phyloP scores from a whole-genome alignment of 768 basidiomycete genomes.

The Calvatia gigantea region DNA sequence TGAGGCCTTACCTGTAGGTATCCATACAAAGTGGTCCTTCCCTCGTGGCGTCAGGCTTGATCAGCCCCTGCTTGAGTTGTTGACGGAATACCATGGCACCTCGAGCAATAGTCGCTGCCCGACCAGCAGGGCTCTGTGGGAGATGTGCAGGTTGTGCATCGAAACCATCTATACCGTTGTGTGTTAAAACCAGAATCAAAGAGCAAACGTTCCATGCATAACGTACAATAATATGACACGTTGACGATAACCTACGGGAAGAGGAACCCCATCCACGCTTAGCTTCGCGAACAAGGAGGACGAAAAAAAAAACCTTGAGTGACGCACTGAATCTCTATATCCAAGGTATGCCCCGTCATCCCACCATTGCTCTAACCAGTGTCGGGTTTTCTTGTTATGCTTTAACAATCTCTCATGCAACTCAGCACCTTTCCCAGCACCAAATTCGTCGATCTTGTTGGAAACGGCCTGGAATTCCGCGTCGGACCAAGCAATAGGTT shows the following conservation, averaged over 20 bases:
- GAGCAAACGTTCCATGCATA: neutral
- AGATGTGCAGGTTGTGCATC: conserved; percentile 58
- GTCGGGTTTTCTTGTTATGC: conserved; percentile 49
- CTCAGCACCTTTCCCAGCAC: conserved; percentile 37
- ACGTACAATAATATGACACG: conserved; percentile 90
- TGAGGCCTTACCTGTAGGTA: conserved; percentile 61
- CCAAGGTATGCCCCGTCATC: conserved; percentile 79
- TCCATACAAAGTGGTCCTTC: conserved; percentile 83
- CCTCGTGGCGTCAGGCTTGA: conserved; percentile 62
- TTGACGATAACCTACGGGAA: conserved; percentile 68
- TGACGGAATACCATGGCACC: conserved; percentile 74
- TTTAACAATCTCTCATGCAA: conserved; percentile 65
- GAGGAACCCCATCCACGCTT: no score
- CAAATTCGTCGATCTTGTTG: conserved; percentile 69
- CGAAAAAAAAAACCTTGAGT: neutral
- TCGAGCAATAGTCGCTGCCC: conserved; percentile 71
- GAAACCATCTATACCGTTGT: conserved; percentile 65
- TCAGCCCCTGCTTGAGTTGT: conserved; percentile 59
- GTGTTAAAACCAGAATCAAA: neutral
- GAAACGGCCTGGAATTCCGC: conserved; percentile 53
- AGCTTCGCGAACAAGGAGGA: no score
- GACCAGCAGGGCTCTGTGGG: conserved; percentile 51
- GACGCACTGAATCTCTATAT: conserved; percentile 78
- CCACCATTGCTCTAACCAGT: conserved; percentile 97
- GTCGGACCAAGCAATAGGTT: conserved; percentile 66